Evolutionary conservation across 306 rosid species (phyloP), one percentile per base, ranked within the genome.

Genomic region (Begonia masoniana): DNA sequence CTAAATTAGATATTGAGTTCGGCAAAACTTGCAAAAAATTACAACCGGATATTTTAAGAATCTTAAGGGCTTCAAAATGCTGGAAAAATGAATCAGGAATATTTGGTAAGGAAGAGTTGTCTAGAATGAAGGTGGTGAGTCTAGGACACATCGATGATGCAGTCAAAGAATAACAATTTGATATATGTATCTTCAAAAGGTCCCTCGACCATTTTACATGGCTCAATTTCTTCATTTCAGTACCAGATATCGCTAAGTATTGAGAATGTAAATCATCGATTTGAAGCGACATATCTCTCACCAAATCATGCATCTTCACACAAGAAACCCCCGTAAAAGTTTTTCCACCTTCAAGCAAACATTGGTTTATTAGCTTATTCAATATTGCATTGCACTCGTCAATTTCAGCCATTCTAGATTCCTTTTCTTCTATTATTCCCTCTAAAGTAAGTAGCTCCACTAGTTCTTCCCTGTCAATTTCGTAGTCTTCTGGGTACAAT

Each of bases 271-370:
- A 24, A 1, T 36, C 12, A 6, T 15, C 19, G 39, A 62, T 47
- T 31, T 54, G 41, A 4, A 54, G 13, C 23, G 60, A 15, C 67
- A 62, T 62, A 51, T 54, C 54, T 47, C 60, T 62, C 23, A 62
- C 31, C 24, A 53, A 19, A 23, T 62, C 66, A 45, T 62, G 66
- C 58, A 62, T 52, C 52, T 52, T 62, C 21, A 50, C 53, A 50
- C 10, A 15, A 13, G 17, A 3, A 9, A 9, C 7, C 16, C 53
- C 17, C 2, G 0, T 9, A 52, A 24, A 0, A n/a, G 21, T 2
- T 43, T 3, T 7, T 17, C 45, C 14, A 17, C 57, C 36, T 16
- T 42, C 41, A 10, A 62, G 53, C 48, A 62, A 52, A 31, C 66
- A 52, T 7, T 7, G 51, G 24, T 43, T 10, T 51, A 12, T 47